These are phyloP conservation scores for Phlyctochytrium planicorne DNA, from an alignment of 192 early-diverging fungal genomes.

Conservation along the genomic window DNA sequence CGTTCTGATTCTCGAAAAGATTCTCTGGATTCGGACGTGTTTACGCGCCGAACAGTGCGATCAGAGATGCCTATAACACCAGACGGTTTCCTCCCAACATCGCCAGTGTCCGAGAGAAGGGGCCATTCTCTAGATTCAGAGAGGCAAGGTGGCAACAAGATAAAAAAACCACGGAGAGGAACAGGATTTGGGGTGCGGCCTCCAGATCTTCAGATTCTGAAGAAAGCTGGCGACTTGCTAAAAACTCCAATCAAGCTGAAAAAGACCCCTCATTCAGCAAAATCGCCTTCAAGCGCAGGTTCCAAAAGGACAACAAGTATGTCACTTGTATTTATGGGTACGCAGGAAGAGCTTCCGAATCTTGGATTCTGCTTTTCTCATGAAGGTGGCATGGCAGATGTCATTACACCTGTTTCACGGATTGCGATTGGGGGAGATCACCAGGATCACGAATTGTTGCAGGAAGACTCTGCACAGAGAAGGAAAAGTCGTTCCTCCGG, in stretches of 20 bases:
- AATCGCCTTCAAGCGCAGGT: neutral
- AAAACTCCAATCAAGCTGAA: conserved; percentile 1
- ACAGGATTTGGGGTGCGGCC: neutral
- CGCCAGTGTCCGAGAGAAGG: neutral
- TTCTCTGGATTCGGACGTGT: neutral
- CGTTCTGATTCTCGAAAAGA: neutral
- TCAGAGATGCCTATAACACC: too few species aligned
- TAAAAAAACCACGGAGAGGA: neutral
- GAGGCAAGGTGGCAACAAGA: neutral
- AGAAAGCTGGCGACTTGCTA: neutral
- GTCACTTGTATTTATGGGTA: conserved; percentile 52
- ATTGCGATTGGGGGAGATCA: neutral
- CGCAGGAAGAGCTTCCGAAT: conserved; percentile 37
- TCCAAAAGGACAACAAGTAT: conserved; percentile 16
- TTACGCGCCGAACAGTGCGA: neutral
- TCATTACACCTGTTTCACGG: conserved; percentile 48
- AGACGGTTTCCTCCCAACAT: neutral
- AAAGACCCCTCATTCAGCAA: conserved; percentile 8
- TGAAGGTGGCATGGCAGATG: conserved; percentile 48
- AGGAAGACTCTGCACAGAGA: neutral
- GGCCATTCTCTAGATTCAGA: neutral
- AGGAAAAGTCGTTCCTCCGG: neutral
- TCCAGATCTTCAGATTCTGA: neutral
- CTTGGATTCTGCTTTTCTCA: conserved; percentile 55
- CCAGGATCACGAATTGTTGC: neutral